A percentile compares a stretch with the other conserved stretches of the same genome.
These are phyloP conservation scores for Protea cynaroides DNA, from an alignment of 164 flowering plant genomes.

Conservation along the genomic window DNA sequence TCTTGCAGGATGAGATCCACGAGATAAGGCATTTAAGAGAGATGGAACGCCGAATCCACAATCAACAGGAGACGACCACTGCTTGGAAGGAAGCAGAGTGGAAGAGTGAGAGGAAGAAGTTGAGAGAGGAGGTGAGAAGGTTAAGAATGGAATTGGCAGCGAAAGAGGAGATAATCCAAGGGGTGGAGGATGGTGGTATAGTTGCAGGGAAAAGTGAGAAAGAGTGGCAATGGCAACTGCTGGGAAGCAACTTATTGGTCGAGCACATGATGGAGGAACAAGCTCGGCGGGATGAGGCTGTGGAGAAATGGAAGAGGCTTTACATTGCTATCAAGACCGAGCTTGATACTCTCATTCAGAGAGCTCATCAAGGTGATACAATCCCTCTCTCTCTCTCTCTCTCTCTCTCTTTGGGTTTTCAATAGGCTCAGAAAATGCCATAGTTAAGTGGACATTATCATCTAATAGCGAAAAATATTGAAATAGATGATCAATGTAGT, in stretches of 20 bases:
- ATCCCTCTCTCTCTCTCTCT: not conserved
- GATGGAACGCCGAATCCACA: slow-evolving; percentile 27
- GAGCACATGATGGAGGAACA: slow-evolving; percentile 54
- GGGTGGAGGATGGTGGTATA: slow-evolving; percentile 16
- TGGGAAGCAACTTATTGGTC: slow-evolving; percentile 23
- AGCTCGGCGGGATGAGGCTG: slow-evolving; percentile 50
- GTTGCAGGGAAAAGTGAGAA: slow-evolving; percentile 11
- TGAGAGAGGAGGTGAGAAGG: slow-evolving; percentile 21
- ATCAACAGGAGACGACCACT: slow-evolving; percentile 33
- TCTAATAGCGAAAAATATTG: not conserved
- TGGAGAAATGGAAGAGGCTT: slow-evolving; percentile 76
- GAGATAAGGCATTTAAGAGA: slow-evolving; percentile 32
- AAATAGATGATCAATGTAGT: not conserved
- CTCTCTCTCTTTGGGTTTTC: not conserved
- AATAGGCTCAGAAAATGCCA: not conserved
- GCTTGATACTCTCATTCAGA: slow-evolving; percentile 74
- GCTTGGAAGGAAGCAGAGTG: slow-evolving; percentile 40
- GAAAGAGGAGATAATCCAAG: slow-evolving; percentile 27
- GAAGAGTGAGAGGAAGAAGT: slow-evolving; percentile 45
- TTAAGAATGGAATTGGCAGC: slow-evolving; percentile 39
- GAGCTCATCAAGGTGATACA: slow-evolving; percentile 40
- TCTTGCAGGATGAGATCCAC: slow-evolving; percentile 30
- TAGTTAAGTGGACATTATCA: not conserved
- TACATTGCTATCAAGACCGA: slow-evolving; percentile 73
- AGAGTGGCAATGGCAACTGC: slow-evolving; percentile 19